phyloP scores from a whole-genome alignment of 139 green algal genomes.

The Zygnema circumcarinatum region DNA sequence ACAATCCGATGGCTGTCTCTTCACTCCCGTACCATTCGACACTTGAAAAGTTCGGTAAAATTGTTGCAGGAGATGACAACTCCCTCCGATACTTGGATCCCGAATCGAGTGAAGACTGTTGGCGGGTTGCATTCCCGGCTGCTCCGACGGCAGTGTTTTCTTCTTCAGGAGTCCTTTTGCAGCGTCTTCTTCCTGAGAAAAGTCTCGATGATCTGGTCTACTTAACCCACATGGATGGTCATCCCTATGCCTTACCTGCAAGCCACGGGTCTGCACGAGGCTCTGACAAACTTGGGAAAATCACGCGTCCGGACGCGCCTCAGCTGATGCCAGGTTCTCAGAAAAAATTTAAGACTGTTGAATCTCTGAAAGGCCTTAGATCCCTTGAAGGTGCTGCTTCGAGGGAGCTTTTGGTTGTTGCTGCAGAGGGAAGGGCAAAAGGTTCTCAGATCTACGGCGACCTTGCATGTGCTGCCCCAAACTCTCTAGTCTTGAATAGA shows the following conservation, averaged over 20 bases:
- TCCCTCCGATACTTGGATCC: neutral
- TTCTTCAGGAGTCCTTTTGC: constrained; percentile 18
- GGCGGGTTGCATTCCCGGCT: constrained; percentile 71
- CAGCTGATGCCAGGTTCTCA: no score
- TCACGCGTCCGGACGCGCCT: neutral
- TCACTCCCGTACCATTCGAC: neutral
- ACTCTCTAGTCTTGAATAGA: neutral
- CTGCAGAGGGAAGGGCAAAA: neutral
- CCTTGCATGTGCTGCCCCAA: neutral
- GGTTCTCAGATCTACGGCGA: neutral
- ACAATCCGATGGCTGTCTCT: constrained; percentile 9
- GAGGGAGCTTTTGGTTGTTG: neutral
- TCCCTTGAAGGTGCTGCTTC: no score
- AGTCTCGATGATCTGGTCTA: constrained; percentile 29
- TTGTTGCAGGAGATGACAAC: constrained; percentile 13
- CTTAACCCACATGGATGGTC: constrained; percentile 49
- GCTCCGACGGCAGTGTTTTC: constrained; percentile 73
- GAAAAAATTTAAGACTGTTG: no score
- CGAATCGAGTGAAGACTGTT: constrained; percentile 52
- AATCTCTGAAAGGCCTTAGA: no score
- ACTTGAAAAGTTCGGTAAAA: neutral
- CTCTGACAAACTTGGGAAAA: neutral
- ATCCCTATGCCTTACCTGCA: constrained; percentile 7
- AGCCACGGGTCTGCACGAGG: neutral
- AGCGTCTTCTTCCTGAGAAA: constrained; percentile 21